Conservation (phyloP, 805 yeast genomes). For the Blastobotrys robertii region DNA sequence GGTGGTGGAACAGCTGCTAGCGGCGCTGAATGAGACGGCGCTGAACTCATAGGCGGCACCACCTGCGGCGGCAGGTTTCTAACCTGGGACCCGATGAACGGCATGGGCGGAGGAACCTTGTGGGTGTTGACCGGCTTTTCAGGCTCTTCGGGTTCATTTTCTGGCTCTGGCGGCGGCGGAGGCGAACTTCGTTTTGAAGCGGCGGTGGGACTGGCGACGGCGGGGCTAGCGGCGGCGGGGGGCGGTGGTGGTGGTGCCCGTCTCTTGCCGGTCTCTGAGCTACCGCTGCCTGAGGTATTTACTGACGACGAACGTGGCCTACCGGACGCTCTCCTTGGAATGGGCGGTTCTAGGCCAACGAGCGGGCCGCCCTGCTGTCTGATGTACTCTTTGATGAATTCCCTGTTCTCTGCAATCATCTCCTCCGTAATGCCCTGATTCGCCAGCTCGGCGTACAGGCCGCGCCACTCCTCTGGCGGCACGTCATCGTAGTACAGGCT, state of each 20-base stretch:
- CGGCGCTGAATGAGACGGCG: constrained; percentile 9
- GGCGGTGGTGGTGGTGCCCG: constrained; percentile 34
- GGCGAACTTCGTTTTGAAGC: constrained; percentile 17
- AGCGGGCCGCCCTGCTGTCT: constrained; percentile 67
- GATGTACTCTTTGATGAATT: constrained; percentile 72
- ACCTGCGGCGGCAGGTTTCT: constrained; percentile 11
- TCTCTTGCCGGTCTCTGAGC: constrained; percentile 1
- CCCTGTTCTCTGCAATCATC: constrained; percentile 79
- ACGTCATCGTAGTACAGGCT: constrained; percentile 59
- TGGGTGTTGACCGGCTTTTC: constrained; percentile 8
- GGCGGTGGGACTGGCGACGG: constrained; percentile 1
- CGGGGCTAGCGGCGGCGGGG: constrained; percentile 26
- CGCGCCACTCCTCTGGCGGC: constrained; percentile 81
- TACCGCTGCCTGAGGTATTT: constrained; percentile 5
- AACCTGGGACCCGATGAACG: constrained; percentile 19
- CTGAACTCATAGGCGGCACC: constrained; percentile 6
- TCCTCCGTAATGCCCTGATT: constrained; percentile 76
- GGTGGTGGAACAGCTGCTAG: constrained; percentile 9
- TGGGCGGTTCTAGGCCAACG: constrained; percentile 76
- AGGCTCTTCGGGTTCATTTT: not conserved
- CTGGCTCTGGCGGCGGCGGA: constrained; percentile 17
- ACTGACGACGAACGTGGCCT: constrained; percentile 14
- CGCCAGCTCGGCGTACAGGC: constrained; percentile 61
- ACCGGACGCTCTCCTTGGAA: constrained; percentile 43
- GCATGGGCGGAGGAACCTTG: constrained; percentile 23